phyloP scores from a whole-genome alignment of 352 stramenopile genomes.

The Phytophthora constricta region DNA sequence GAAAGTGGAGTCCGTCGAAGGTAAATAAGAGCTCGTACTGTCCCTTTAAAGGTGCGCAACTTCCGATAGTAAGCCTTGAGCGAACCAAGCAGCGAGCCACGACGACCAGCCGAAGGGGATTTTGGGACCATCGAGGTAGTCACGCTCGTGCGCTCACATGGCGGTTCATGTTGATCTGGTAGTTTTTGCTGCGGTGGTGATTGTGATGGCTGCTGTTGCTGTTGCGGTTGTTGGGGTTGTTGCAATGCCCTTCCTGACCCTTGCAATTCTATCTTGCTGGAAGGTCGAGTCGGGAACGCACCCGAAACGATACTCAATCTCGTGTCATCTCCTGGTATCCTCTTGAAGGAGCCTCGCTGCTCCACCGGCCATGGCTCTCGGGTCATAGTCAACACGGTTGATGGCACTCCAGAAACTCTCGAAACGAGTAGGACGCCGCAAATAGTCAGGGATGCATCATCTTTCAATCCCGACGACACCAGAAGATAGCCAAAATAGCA shows the following conservation, averaged over 20 bases:
- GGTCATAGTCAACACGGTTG: no score
- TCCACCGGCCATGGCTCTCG: conserved; percentile 25
- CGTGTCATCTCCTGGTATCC: conserved; percentile 9
- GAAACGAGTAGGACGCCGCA: conserved; percentile 21
- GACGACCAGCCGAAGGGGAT: conserved; percentile 2
- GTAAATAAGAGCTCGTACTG: conserved; percentile 69
- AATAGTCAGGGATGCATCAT: conserved; percentile 27
- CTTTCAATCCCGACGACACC: background rate
- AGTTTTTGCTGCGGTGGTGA: no score
- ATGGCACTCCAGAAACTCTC: no score
- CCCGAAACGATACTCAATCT: conserved; percentile 14
- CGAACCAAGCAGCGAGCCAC: conserved; percentile 58
- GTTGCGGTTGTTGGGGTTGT: conserved; percentile 2
- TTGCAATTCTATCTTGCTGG: conserved; percentile 24
- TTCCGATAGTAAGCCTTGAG: conserved; percentile 76
- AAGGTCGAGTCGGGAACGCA: conserved; percentile 18
- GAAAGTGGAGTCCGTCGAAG: conserved; percentile 43
- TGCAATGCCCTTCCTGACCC: conserved; percentile 9
- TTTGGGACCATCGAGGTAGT: conserved; percentile 8
- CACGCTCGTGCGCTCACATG: no score
- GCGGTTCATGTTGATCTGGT: no score
- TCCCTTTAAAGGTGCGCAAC: conserved; percentile 72
- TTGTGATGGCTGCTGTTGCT: background rate
- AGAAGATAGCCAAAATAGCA: background rate
- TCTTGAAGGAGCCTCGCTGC: conserved; percentile 24